Evolutionary conservation across 1,139 yeast genomes (phyloP).

Genomic region (Yamadazyma jaroonii): DNA sequence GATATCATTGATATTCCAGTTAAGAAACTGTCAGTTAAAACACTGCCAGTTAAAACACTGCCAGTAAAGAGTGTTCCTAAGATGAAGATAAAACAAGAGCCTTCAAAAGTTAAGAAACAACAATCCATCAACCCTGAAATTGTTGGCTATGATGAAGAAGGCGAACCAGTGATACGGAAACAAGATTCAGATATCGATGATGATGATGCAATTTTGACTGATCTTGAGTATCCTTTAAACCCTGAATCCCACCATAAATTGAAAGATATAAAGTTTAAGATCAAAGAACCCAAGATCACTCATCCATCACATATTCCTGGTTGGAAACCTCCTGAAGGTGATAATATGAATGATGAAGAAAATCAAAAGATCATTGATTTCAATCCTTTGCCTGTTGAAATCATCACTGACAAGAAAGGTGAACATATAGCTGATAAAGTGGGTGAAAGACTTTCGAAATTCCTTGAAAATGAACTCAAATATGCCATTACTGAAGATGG

Average conservation of each 20-base stretch:
- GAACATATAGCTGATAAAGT: conserved; percentile 27
- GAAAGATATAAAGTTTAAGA: conserved; percentile 44
- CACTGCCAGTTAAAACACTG: no score
- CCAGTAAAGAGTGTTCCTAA: conserved; percentile 3
- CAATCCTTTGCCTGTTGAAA: conserved; percentile 28
- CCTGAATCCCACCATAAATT: background rate
- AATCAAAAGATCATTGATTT: conserved; percentile 35
- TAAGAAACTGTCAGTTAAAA: conserved; percentile 8
- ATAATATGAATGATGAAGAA: conserved; percentile 40
- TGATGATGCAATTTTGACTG: conserved; percentile 6
- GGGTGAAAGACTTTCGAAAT: conserved; percentile 45
- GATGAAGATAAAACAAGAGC: conserved; percentile 12
- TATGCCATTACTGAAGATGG: conserved; percentile 43
- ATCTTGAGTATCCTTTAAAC: conserved; percentile 1
- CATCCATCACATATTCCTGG: conserved; percentile 75
- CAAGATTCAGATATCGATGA: conserved; percentile 7
- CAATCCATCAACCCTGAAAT: background rate
- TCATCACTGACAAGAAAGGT: conserved; percentile 17
- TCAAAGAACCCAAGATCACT: conserved; percentile 63
- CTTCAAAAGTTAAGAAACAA: conserved; percentile 8
- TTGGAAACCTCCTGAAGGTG: conserved; percentile 51
- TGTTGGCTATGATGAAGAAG: conserved; percentile 9
- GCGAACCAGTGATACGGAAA: conserved; percentile 6
- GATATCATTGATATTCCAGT: conserved; percentile 7
- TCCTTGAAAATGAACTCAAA: conserved; percentile 49